Evolutionary conservation across 108 stramenopile genomes (phyloP).

Genomic region (Epipyxis sp.): DNA sequence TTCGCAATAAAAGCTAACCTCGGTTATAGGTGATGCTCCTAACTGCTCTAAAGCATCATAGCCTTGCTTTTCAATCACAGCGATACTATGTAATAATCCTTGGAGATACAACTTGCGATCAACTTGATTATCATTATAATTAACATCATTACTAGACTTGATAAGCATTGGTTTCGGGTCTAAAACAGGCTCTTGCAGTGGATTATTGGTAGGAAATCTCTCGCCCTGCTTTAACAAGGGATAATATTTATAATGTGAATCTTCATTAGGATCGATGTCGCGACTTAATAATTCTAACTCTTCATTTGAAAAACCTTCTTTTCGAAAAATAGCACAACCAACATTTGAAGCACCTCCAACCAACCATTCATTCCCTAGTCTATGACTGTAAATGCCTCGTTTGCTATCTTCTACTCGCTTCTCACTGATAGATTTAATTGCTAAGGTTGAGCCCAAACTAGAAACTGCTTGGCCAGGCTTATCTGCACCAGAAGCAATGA

Average conservation of each 20-base stretch:
- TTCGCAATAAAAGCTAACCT: no score
- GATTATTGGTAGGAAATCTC: constrained; percentile 79
- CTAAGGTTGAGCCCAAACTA: constrained; percentile 74
- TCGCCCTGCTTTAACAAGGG: constrained; percentile 76
- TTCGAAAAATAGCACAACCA: constrained; percentile 76
- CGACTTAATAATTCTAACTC: constrained; percentile 62
- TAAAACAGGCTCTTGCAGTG: constrained; percentile 66
- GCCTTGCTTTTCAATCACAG: constrained; percentile 70
- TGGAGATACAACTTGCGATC: constrained; percentile 68
- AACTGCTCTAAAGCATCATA: constrained; percentile 69
- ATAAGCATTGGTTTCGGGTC: constrained; percentile 64
- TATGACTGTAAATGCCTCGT: constrained; percentile 81
- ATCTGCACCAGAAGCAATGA: constrained; percentile 62
- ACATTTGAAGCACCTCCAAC: constrained; percentile 87
- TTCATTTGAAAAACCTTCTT: constrained; percentile 68
- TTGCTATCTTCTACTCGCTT: constrained; percentile 74
- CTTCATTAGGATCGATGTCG: constrained; percentile 66
- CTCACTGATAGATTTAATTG: constrained; percentile 72
- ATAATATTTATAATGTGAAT: constrained; percentile 70
- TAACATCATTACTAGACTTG: no score
- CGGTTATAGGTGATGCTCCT: constrained; percentile 67
- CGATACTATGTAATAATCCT: constrained; percentile 71
- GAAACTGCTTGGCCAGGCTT: constrained; percentile 78
- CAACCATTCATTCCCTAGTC: constrained; percentile 77
- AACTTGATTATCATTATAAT: no score